These are phyloP conservation scores for Abelmoschus esculentus DNA, from an alignment of 345 rosid genomes.

Conservation along the genomic window DNA sequence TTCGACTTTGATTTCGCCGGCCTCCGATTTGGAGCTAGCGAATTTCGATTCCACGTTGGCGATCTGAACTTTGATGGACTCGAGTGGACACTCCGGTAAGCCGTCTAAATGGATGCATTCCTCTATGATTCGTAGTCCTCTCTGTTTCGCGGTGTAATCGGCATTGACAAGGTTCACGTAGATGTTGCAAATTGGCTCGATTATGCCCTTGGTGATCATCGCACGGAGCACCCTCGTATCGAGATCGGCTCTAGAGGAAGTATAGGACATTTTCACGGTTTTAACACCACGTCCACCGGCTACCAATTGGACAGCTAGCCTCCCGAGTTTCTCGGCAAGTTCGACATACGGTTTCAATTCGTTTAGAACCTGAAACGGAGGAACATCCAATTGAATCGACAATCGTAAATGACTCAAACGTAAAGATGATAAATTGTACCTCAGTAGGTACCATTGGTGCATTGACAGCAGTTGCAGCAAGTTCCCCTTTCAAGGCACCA, in stretches of 20 bases:
- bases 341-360: background rate
- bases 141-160: background rate
- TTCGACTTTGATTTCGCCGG: background rate
- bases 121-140: background rate
- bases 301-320: background rate
- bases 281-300: background rate
- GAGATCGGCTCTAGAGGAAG: background rate
- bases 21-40: background rate
- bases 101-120: background rate
- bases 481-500: background rate
- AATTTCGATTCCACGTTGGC: background rate
- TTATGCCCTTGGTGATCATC: background rate
- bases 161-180: background rate
- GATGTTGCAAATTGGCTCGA: background rate
- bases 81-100: background rate
- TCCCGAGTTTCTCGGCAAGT: background rate
- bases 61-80: background rate
- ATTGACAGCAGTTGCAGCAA: background rate
- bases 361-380: background rate
- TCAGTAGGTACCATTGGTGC: background rate
- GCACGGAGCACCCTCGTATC: background rate
- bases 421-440: background rate
- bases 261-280: background rate
- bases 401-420: background rate
- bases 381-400: background rate